phyloP scores from a whole-genome alignment of 768 basidiomycete genomes.

The Russula dissimulans region DNA sequence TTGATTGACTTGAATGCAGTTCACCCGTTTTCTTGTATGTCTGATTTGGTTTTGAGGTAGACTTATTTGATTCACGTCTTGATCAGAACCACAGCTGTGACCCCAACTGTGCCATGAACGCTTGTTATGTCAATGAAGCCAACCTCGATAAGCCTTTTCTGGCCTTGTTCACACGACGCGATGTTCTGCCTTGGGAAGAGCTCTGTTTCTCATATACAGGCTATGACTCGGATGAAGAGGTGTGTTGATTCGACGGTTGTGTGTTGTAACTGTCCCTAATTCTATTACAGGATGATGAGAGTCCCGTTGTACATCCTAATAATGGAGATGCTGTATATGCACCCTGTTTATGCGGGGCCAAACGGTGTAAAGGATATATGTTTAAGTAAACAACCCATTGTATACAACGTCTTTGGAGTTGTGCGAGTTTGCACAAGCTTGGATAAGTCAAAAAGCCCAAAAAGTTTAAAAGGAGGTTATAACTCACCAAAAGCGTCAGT shows the following conservation, averaged over 20 bases:
- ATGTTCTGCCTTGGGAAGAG: constrained; percentile 59
- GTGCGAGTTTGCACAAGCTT: too few species aligned
- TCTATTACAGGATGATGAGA: background rate
- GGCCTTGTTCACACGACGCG: constrained; percentile 53
- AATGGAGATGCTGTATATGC: constrained; percentile 37
- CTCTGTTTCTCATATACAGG: constrained; percentile 73
- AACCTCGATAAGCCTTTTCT: constrained; percentile 62
- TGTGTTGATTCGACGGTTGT: background rate
- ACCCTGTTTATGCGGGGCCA: constrained; percentile 42
- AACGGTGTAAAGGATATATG: constrained; percentile 39
- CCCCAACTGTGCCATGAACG: constrained; percentile 66
- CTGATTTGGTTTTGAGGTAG: background rate
- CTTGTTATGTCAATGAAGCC: constrained; percentile 72
- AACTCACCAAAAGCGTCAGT: too few species aligned
- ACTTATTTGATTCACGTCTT: background rate
- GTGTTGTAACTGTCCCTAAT: background rate
- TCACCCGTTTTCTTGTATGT: constrained; percentile 81
- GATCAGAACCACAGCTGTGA: constrained; percentile 84
- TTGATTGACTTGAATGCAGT: constrained; percentile 36
- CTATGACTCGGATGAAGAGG: constrained; percentile 29
- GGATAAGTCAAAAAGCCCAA: too few species aligned
- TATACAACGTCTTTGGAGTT: background rate
- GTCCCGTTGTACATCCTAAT: background rate
- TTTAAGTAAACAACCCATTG: constrained; percentile 13
- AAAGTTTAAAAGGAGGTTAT: too few species aligned